Conservation (phyloP, 2,329 filamentous ascomycete genomes). For the Hypoxylon sp. region DNA sequence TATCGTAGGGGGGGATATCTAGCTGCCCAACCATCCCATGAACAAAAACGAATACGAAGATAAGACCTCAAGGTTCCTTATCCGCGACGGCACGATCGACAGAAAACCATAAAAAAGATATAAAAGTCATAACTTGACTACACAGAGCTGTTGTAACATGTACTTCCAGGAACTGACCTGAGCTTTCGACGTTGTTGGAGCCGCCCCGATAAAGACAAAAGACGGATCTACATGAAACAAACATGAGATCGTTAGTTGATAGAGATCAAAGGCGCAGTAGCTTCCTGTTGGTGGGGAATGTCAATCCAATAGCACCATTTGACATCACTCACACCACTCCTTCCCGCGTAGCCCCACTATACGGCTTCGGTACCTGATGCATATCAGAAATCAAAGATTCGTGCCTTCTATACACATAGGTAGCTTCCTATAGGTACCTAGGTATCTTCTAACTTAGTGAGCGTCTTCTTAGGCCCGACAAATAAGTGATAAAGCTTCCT, state of each 20-base stretch:
- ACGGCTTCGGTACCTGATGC: neutral
- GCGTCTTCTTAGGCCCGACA: too few species aligned
- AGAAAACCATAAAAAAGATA: conserved; percentile 3
- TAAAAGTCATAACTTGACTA: conserved; percentile 25
- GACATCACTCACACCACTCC: conserved; percentile 19
- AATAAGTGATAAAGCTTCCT: too few species aligned
- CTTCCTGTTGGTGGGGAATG: conserved; percentile 5
- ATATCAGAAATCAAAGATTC: too few species aligned
- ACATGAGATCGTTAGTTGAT: conserved; percentile 7
- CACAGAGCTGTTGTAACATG: neutral
- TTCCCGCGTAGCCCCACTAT: conserved; percentile 10
- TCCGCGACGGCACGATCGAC: neutral
- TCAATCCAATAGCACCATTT: conserved; percentile 7
- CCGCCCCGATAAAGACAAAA: conserved; percentile 6
- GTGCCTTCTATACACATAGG: too few species aligned
- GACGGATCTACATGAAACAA: conserved; percentile 8
- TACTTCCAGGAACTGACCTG: neutral
- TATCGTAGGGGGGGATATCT: neutral
- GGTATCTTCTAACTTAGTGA: too few species aligned
- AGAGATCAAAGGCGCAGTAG: conserved; percentile 1
- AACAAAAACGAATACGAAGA: conserved; percentile 8
- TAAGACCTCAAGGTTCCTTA: conserved; percentile 17
- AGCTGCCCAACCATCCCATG: conserved; percentile 27
- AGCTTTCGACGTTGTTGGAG: neutral
- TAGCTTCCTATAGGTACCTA: too few species aligned